Percentiles rank a stretch among this genome's conserved stretches.
Evolutionary conservation across 2,329 filamentous ascomycete species (phyloP).

Genomic region (Aspergillus sp.): DNA sequence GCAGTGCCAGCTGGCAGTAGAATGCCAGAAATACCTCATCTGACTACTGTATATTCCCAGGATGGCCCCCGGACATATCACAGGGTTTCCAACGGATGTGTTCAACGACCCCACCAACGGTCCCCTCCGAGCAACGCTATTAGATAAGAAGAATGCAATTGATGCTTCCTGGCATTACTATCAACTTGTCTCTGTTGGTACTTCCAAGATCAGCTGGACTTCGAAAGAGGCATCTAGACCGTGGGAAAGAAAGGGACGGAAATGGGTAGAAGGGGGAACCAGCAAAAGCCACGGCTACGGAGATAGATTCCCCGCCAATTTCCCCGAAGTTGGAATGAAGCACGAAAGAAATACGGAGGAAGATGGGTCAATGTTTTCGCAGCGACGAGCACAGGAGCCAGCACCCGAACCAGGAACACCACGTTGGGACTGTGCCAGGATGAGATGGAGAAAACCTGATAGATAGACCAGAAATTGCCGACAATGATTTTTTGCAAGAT

Average conservation of each 20-base stretch:
- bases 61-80: background rate
- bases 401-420: constrained; percentile 5
- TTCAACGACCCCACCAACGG: no score
- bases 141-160: background rate
- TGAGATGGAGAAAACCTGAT: background rate
- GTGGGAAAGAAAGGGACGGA: constrained; percentile 14
- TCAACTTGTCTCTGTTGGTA: background rate
- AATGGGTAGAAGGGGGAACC: constrained; percentile 12
- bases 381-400: background rate
- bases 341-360: constrained; percentile 30
- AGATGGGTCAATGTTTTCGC: constrained; percentile 16
- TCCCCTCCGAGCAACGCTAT: background rate
- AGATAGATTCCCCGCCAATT: constrained; percentile 17
- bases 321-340: constrained; percentile 19
- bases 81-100: no score
- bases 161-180: background rate
- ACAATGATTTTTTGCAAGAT: no score
- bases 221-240: constrained; percentile 7
- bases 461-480: background rate
- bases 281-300: constrained; percentile 9
- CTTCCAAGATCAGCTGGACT: constrained; percentile 9
- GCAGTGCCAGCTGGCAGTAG: background rate
- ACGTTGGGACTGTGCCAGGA: background rate
- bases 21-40: background rate
- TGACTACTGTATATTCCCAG: background rate